phyloP scores from a whole-genome alignment of 208 protist genomes.

The Balamuthia mandrillaris region DNA sequence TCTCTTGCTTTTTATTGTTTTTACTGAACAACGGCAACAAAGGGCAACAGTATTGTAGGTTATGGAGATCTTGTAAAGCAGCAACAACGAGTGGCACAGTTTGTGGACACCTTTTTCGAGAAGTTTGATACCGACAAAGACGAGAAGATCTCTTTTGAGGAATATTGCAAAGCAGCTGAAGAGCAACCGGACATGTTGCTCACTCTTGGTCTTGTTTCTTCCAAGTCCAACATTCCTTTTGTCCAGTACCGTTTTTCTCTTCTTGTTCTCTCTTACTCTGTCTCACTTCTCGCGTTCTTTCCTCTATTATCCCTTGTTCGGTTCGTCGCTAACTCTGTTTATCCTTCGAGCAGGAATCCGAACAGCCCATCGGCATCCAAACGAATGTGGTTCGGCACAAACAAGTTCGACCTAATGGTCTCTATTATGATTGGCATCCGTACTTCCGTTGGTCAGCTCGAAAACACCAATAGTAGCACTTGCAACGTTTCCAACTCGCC shows the following conservation, averaged over 20 bases:
- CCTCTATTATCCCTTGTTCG: too few relatives aligned
- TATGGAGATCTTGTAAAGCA: not conserved
- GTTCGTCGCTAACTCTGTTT: too few relatives aligned
- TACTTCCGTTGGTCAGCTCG: not conserved
- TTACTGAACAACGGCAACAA: too few relatives aligned
- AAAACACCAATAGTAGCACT: too few relatives aligned
- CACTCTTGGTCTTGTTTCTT: not conserved
- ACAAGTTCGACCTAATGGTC: not conserved
- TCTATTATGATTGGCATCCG: not conserved
- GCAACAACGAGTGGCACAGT: not conserved
- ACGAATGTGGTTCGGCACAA: not conserved
- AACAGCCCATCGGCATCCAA: not conserved
- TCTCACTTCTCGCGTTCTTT: too few relatives aligned
- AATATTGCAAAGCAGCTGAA: not conserved
- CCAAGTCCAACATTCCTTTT: too few relatives aligned
- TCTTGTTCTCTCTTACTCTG: too few relatives aligned
- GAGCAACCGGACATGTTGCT: not conserved
- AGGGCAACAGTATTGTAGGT: not conserved
- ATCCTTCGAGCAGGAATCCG: too few relatives aligned
- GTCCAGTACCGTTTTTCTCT: too few relatives aligned
- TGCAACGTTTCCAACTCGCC: too few relatives aligned
- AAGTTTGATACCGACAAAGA: not conserved
- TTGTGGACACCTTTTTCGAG: not conserved
- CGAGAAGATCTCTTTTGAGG: not conserved
- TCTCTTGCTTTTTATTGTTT: not conserved